A percentile compares a stretch with the other conserved stretches of the same genome.
phyloP scores from a whole-genome alignment of 208 protist genomes.

The Leishmania tropica region DNA sequence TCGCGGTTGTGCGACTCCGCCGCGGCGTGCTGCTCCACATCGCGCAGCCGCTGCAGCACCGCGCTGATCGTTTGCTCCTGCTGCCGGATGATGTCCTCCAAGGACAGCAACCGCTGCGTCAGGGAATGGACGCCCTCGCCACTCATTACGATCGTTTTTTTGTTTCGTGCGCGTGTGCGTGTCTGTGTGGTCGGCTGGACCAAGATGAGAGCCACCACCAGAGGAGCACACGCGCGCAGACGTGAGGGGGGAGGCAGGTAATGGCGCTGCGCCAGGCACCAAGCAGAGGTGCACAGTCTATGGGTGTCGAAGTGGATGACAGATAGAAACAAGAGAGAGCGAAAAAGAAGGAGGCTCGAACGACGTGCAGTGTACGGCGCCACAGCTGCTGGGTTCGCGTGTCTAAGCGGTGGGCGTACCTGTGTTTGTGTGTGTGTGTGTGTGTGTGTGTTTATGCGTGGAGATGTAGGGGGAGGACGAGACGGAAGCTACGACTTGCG shows the following conservation, averaged over 20 bases:
- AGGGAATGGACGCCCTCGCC: slow-evolving; percentile 48
- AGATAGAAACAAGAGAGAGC: not conserved
- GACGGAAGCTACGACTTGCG: not conserved
- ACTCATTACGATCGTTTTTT: slow-evolving; percentile 6
- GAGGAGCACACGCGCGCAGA: not conserved
- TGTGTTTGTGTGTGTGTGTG: not conserved
- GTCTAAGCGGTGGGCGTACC: not conserved
- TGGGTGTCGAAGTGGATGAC: not conserved
- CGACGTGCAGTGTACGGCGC: not conserved
- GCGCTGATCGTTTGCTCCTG: slow-evolving; percentile 65
- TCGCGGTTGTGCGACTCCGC: slow-evolving; percentile 52
- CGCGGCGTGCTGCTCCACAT: slow-evolving; percentile 75
- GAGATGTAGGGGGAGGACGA: not conserved
- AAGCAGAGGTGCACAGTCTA: not conserved
- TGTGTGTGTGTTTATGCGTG: not conserved
- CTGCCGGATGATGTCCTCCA: slow-evolving; percentile 82
- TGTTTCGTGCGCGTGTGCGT: not conserved
- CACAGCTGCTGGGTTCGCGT: not conserved
- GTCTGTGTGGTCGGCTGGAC: not conserved
- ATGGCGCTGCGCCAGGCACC: not conserved
- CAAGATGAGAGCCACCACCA: too few species aligned
- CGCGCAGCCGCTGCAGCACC: slow-evolving; percentile 72
- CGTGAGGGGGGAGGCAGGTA: not conserved
- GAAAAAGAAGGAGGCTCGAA: not conserved
- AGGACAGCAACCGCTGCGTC: slow-evolving; percentile 62